Conservation (phyloP, 257 asterid species). For the Solanum arcanum region DNA sequence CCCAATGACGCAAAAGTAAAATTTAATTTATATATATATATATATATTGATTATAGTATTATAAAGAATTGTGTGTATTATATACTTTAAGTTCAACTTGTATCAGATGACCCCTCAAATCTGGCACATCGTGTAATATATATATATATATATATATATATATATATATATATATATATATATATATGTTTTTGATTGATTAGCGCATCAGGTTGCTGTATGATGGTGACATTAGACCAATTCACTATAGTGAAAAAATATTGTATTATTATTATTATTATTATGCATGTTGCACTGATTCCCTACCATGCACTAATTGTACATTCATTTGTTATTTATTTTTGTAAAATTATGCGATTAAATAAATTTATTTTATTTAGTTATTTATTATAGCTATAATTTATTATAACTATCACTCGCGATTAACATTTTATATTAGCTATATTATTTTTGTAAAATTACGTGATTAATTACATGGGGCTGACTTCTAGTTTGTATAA, state of each 20-base stretch:
- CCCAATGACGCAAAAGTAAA: not conserved
- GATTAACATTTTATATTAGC: too few relatives aligned
- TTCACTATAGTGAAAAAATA: not conserved
- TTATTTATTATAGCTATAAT: too few relatives aligned
- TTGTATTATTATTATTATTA: not conserved
- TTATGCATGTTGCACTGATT: not conserved
- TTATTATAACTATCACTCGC: too few relatives aligned
- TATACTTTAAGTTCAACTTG: not conserved
- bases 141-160: not conserved
- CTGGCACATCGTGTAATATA: not conserved
- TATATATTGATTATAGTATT: too few relatives aligned
- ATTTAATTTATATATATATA: too few relatives aligned
- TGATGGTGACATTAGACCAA: not conserved
- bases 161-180: too few relatives aligned
- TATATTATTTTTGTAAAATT: too few relatives aligned
- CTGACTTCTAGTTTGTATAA: too few relatives aligned
- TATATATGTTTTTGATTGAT: not conserved
- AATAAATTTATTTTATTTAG: too few relatives aligned
- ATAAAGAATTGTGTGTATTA: too few relatives aligned
- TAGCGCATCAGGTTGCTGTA: not conserved
- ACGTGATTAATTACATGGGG: too few relatives aligned
- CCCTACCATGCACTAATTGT: not conserved
- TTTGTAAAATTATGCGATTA: too few relatives aligned
- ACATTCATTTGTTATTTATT: not conserved
- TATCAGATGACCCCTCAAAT: not conserved